Evolutionary conservation across 768 basidiomycete species (phyloP).

Genomic region (Pleurotus salmoneostramineus): DNA sequence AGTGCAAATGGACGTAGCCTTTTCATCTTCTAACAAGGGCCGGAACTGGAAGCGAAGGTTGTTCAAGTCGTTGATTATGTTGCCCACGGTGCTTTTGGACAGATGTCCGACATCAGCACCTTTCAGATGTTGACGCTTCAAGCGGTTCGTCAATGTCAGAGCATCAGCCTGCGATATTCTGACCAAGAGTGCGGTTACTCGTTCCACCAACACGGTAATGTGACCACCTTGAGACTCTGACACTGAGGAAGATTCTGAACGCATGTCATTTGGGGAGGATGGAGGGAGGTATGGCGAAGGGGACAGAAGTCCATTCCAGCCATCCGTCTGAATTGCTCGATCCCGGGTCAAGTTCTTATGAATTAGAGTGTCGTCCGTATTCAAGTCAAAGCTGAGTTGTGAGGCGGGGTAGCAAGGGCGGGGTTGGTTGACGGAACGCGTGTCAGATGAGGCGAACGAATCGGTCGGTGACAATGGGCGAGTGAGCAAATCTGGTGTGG

Average conservation of each 20-base stretch:
- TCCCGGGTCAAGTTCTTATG: conserved; percentile 52
- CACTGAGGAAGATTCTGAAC: conserved; percentile 74
- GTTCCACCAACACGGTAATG: conserved; percentile 57
- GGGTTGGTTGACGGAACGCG: conserved; percentile 19
- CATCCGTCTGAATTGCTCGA: conserved; percentile 69
- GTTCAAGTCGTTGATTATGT: conserved; percentile 66
- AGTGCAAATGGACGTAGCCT: conserved; percentile 54
- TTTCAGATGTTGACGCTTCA: conserved; percentile 86
- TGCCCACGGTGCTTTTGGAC: conserved; percentile 75
- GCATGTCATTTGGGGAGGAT: conserved; percentile 50
- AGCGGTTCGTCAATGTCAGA: conserved; percentile 79
- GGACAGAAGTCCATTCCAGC: conserved; percentile 23
- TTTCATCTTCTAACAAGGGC: conserved; percentile 70
- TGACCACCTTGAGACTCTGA: conserved; percentile 48
- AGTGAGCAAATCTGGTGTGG: conserved; percentile 41
- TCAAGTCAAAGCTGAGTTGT: conserved; percentile 40
- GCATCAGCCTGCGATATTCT: conserved; percentile 77
- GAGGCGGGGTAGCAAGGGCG: conserved; percentile 27
- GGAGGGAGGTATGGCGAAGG: conserved; percentile 31
- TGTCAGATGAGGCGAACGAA: conserved; percentile 29
- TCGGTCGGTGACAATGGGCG: conserved; percentile 39
- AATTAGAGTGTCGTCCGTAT: conserved; percentile 31
- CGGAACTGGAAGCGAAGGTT: conserved; percentile 75
- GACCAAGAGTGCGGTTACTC: conserved; percentile 51
- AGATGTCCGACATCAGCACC: conserved; percentile 86